Percentiles rank a stretch among this genome's conserved stretches.
These are phyloP conservation scores for Thraustochytrium striatum DNA, from an alignment of 352 stramenopile species.

Conservation along the genomic window DNA sequence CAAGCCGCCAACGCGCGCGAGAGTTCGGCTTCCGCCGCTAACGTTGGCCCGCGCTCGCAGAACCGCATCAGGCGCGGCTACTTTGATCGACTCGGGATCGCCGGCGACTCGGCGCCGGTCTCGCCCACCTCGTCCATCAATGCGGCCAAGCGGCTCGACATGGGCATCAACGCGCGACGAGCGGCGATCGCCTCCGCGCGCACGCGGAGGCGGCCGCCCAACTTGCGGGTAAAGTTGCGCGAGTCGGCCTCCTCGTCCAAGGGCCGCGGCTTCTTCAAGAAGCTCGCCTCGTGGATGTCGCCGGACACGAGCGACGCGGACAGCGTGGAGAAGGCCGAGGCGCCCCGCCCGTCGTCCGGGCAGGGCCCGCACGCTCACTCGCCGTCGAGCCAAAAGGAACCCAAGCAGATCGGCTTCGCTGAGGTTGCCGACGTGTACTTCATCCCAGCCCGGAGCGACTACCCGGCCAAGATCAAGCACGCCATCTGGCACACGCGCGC, in stretches of 20 bases:
- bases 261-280: slow-evolving; percentile 37
- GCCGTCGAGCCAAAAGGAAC: neutral
- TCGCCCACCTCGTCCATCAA: neutral
- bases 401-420: neutral
- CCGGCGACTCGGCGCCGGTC: neutral
- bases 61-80: slow-evolving; percentile 22
- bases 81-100: slow-evolving; percentile 33
- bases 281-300: slow-evolving; percentile 35
- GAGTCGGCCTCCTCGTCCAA: slow-evolving; percentile 8
- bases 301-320: neutral
- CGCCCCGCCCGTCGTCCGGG: no score
- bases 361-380: neutral
- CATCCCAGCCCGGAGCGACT: slow-evolving; percentile 26
- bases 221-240: neutral
- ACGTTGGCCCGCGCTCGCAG: neutral
- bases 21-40: neutral
- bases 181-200: slow-evolving; percentile 34
- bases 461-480: slow-evolving; percentile 33
- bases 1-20: slow-evolving; percentile 12
- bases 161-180: slow-evolving; percentile 33
- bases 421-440: slow-evolving; percentile 33
- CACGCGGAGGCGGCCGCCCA: neutral
- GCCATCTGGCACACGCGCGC: slow-evolving; percentile 37
- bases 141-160: slow-evolving; percentile 18
- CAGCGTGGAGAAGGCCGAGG: neutral